Evolutionary conservation across 805 yeast genomes (phyloP), one percentile per base, ranked within the genome.

Genomic region (Barnettozyma salicaria): DNA sequence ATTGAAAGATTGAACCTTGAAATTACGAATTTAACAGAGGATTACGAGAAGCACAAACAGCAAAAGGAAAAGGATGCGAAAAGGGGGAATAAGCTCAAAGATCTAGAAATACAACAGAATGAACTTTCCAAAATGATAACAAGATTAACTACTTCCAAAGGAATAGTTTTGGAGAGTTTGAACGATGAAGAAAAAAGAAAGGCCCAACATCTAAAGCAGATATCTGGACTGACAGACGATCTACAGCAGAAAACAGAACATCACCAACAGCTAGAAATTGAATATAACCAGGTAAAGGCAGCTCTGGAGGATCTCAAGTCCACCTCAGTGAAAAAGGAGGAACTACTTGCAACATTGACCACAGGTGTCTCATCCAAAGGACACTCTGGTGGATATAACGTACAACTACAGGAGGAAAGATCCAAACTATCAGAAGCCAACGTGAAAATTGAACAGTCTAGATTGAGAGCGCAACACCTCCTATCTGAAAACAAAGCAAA

Each of bases 321-420:
- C 5, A 66, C 67, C 11, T 66, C 72, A 32, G 63, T 66, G 23
- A 70, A 66, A 41, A 85, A 83, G 48, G 90, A 85, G 49, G 96
- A 89, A 43, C 66, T 89, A 9, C 61, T 86, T 8, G 82, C 92
- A 0, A 80, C 94, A 1, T 65, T 89, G 27, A 78, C 88, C 0
- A 86, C 96, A 0, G 96, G 97, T 50, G 78, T 89, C n/a, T 83
- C 96, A 0, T 75, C 94, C 0, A 78, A 75, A 41, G 96, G 94
- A 37, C 68, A 65, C 24, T 64, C 79, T 0, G 81, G 79, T 49
- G 96, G 96, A 7, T 89, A 85, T 58, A 63, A 70, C 43, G 70
- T 79, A 3, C 95, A 87, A 49, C 60, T 88, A 28, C 74, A 74
- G 40, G 77, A 74, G 32, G 77, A 76, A 7, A 80, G 80, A 47